Conservation (phyloP, 1,284 basidiomycete genomes). For the Sporisorium scitamineum region DNA sequence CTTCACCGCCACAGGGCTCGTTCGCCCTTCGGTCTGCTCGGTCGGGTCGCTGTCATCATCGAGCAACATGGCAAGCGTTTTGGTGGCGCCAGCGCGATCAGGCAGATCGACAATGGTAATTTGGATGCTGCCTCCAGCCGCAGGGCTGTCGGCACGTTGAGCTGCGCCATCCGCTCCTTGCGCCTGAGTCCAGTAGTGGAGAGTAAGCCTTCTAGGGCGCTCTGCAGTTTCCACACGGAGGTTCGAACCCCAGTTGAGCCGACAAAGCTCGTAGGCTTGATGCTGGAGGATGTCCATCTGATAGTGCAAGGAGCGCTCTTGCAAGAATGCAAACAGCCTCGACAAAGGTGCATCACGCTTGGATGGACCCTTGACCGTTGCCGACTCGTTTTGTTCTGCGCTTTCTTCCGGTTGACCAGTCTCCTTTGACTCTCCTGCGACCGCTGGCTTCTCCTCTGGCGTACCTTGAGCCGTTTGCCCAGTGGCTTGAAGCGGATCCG, state of each 20-base stretch:
- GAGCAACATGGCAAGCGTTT: constrained; percentile 31
- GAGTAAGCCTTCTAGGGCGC: constrained; percentile 37
- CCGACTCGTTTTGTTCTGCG: neutral
- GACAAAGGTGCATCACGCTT: constrained; percentile 46
- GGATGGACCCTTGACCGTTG: neutral
- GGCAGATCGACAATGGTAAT: constrained; percentile 42
- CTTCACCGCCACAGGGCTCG: constrained; percentile 14
- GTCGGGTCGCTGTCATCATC: constrained; percentile 10
- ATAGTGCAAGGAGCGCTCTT: constrained; percentile 62
- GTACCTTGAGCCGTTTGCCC: constrained; percentile 11
- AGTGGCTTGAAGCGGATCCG: constrained; percentile 1
- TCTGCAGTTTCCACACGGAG: constrained; percentile 40
- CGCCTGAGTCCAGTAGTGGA: constrained; percentile 57
- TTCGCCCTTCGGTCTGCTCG: neutral
- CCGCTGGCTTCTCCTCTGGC: constrained; percentile 1
- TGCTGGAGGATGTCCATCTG: constrained; percentile 64
- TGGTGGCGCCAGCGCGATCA: constrained; percentile 23
- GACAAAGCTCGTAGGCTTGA: constrained; percentile 57
- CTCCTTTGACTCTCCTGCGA: neutral
- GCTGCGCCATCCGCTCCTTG: constrained; percentile 23
- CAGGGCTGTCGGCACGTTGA: constrained; percentile 19
- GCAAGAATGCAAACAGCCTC: constrained; percentile 57
- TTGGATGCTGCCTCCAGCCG: constrained; percentile 37
- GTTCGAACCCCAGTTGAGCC: constrained; percentile 58
- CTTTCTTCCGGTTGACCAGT: neutral